These are phyloP conservation scores for Ophiostoma tasmaniense DNA, from an alignment of 2,329 filamentous ascomycete genomes.

Conservation along the genomic window DNA sequence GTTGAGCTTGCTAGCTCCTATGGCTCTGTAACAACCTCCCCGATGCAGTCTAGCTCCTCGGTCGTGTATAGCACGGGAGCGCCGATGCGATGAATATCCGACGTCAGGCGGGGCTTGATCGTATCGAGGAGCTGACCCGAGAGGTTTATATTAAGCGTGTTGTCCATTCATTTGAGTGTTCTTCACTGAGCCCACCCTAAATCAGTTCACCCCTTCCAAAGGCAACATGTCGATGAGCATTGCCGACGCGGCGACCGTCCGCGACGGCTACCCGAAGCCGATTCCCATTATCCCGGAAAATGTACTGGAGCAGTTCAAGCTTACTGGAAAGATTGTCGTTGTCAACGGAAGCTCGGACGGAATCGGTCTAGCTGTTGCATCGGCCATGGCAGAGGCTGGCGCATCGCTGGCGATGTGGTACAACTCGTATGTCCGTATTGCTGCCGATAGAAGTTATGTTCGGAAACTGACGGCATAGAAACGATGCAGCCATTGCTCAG, in stretches of 20 bases:
- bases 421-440: not conserved
- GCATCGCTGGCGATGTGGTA: slow-evolving; percentile 8
- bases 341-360: slow-evolving; percentile 2
- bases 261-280: not conserved
- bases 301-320: not conserved
- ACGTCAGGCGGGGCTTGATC: not conserved
- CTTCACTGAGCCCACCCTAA: not conserved
- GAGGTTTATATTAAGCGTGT: not conserved
- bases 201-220: not conserved
- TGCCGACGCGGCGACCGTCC: not conserved
- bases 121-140: not conserved
- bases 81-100: not conserved
- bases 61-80: not conserved
- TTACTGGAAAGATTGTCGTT: not conserved
- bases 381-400: slow-evolving; percentile 6
- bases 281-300: not conserved
- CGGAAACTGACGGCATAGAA: not conserved
- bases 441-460: no score
- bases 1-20: not conserved
- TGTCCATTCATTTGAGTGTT: not conserved
- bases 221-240: not conserved
- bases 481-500: not conserved
- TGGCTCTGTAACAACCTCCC: not conserved
- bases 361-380: slow-evolving; percentile 3
- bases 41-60: not conserved